Evolutionary conservation across 345 rosid species (phyloP).

Genomic region (Aquilaria malaccensis): DNA sequence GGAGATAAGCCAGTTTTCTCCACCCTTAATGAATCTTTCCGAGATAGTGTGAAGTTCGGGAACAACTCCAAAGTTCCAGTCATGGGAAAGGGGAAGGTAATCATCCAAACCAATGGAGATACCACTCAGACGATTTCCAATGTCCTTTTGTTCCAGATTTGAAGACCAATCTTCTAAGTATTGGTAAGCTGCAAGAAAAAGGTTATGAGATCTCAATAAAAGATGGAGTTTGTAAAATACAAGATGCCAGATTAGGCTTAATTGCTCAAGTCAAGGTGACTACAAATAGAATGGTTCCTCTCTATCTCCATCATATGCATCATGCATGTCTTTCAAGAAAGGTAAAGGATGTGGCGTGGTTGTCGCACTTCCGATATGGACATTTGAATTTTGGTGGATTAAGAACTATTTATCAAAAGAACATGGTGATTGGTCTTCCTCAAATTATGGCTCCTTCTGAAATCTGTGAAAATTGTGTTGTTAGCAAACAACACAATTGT

Average conservation of each 20-base stretch:
- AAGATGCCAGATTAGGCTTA: background rate
- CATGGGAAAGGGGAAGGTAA: background rate
- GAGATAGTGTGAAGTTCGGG: background rate
- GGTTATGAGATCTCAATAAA: background rate
- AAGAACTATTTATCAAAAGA: background rate
- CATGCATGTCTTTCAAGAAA: too few species aligned
- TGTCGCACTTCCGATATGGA: background rate
- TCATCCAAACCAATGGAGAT: too few species aligned
- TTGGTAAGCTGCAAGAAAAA: background rate
- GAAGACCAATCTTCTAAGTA: background rate
- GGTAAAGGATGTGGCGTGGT: background rate
- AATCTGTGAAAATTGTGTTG: background rate
- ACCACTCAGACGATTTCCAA: too few species aligned
- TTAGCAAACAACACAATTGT: background rate
- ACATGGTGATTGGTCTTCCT: background rate
- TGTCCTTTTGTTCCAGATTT: background rate
- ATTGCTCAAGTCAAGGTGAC: background rate
- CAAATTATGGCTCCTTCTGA: background rate
- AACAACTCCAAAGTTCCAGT: background rate
- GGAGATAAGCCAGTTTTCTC: background rate
- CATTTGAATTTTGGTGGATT: background rate
- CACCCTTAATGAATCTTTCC: background rate
- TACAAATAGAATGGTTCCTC: background rate
- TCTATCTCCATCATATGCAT: background rate
- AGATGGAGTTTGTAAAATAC: background rate